Evolutionary conservation across 345 rosid genomes (phyloP).

Genomic region (Sisymbrium altissimum): DNA sequence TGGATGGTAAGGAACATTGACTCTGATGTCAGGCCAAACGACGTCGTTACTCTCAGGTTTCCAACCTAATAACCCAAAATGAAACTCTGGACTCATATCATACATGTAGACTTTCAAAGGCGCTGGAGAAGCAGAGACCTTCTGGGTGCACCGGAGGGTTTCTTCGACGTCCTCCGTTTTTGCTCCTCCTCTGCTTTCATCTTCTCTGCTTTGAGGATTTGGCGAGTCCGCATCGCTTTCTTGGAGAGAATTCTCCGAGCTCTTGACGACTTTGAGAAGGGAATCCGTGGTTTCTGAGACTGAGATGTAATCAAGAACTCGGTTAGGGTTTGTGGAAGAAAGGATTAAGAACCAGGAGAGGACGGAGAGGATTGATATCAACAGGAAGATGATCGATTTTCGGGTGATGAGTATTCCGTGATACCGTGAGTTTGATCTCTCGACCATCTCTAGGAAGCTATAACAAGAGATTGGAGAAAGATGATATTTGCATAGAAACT

Average conservation of each 20-base stretch:
- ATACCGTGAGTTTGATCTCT: slow-evolving; percentile 42
- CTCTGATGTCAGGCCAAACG: slow-evolving; percentile 80
- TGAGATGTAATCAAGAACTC: slow-evolving; percentile 36
- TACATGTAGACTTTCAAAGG: slow-evolving; percentile 83
- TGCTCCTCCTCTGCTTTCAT: slow-evolving; percentile 20
- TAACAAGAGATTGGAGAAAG: slow-evolving; percentile 15
- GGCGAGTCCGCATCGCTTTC: slow-evolving; percentile 22
- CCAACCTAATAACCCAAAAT: slow-evolving; percentile 81
- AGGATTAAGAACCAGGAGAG: slow-evolving; percentile 76
- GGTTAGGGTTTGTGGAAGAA: slow-evolving; percentile 47
- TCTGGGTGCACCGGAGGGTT: not conserved
- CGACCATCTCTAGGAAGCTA: slow-evolving; percentile 46
- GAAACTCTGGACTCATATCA: slow-evolving; percentile 83
- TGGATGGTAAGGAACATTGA: slow-evolving; percentile 61
- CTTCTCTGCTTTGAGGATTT: slow-evolving; percentile 33
- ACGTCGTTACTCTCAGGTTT: slow-evolving; percentile 46
- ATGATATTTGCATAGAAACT: not conserved
- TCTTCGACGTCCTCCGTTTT: not conserved
- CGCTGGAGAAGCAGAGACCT: not conserved
- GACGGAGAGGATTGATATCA: slow-evolving; percentile 43
- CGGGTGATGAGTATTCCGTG: slow-evolving; percentile 34
- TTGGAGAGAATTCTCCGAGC: slow-evolving; percentile 2
- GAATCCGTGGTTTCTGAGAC: slow-evolving; percentile 30
- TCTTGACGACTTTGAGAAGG: slow-evolving; percentile 32
- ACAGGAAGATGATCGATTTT: slow-evolving; percentile 51